phyloP scores from a whole-genome alignment of 148 eudicot species.

The Camellia lanceoleosa region DNA sequence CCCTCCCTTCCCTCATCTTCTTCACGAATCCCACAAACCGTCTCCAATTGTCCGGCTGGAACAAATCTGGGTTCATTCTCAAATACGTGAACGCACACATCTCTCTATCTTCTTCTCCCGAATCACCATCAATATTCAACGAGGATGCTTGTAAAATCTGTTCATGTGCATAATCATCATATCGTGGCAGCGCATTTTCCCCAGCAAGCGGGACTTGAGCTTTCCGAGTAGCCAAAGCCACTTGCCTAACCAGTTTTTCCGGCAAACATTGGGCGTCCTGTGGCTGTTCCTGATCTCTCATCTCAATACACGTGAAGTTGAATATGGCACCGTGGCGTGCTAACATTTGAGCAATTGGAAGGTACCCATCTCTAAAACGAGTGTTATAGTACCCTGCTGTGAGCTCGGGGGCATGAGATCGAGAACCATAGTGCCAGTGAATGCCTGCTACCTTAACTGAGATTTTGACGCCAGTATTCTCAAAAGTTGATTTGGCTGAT shows the following conservation, averaged over 20 bases:
- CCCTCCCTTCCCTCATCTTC: constrained; percentile 92
- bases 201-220: constrained; percentile 81
- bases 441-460: constrained; percentile 90
- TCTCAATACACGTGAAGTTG: constrained; percentile 95
- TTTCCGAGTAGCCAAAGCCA: constrained; percentile 60
- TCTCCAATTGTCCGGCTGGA: constrained; percentile 87
- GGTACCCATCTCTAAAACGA: constrained; percentile 73
- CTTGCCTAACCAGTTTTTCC: constrained; percentile 83
- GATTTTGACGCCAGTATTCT: constrained; percentile 55
- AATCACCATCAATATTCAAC: constrained; percentile 33
- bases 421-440: constrained; percentile 96
- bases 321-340: constrained; percentile 77
- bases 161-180: constrained; percentile 75
- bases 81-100: constrained; percentile 96
- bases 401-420: constrained; percentile 93
- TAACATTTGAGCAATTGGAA: constrained; percentile 82
- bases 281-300: constrained; percentile 97
- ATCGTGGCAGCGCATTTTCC: constrained; percentile 86
- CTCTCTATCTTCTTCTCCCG: constrained; percentile 44
- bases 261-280: constrained; percentile 90
- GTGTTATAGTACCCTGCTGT: constrained; percentile 98
- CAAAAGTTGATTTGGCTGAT: constrained; percentile 49
- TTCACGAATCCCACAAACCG: constrained; percentile 77
- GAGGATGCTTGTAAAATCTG: constrained; percentile 66
- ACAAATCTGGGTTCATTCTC: constrained; percentile 82